Evolutionary conservation across 768 basidiomycete genomes (phyloP).

Genomic region (Mycena chlorophos): DNA sequence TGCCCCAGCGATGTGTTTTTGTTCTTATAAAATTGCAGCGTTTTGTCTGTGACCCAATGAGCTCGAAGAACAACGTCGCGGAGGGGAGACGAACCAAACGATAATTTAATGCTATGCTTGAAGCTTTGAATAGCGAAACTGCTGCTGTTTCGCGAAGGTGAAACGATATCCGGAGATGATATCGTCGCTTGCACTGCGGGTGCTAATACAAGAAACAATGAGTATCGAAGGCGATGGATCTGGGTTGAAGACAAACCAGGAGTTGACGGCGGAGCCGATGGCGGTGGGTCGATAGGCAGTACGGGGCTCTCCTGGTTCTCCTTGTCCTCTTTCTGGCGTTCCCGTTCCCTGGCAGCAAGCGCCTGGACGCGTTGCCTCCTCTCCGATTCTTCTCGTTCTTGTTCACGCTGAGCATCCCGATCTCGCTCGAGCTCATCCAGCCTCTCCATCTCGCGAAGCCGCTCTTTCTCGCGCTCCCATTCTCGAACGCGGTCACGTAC

Average conservation of each 20-base stretch:
- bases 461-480: slow-evolving; percentile 73
- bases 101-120: slow-evolving; percentile 71
- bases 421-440: slow-evolving; percentile 59
- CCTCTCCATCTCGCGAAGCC: slow-evolving; percentile 67
- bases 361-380: slow-evolving; percentile 21
- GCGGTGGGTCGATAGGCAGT: slow-evolving; percentile 10
- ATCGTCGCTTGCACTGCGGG: background rate
- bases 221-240: background rate
- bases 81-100: slow-evolving; percentile 55
- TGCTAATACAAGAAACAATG: background rate
- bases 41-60: slow-evolving; percentile 53
- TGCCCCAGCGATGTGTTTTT: slow-evolving; percentile 49
- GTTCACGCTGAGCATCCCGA: slow-evolving; percentile 43
- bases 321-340: slow-evolving; percentile 29
- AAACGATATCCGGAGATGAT: background rate
- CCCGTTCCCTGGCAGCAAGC: slow-evolving; percentile 24
- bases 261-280: slow-evolving; percentile 15
- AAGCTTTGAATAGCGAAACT: slow-evolving; percentile 50
- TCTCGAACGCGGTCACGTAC: slow-evolving; percentile 67
- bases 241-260: slow-evolving; percentile 8
- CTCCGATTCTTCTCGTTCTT: slow-evolving; percentile 34
- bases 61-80: background rate
- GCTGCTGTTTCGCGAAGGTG: slow-evolving; percentile 8
- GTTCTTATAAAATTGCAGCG: slow-evolving; percentile 65
- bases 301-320: slow-evolving; percentile 22